These are phyloP conservation scores for Phytophthora citrophthora DNA, from an alignment of 352 stramenopile genomes.

Conservation along the genomic window DNA sequence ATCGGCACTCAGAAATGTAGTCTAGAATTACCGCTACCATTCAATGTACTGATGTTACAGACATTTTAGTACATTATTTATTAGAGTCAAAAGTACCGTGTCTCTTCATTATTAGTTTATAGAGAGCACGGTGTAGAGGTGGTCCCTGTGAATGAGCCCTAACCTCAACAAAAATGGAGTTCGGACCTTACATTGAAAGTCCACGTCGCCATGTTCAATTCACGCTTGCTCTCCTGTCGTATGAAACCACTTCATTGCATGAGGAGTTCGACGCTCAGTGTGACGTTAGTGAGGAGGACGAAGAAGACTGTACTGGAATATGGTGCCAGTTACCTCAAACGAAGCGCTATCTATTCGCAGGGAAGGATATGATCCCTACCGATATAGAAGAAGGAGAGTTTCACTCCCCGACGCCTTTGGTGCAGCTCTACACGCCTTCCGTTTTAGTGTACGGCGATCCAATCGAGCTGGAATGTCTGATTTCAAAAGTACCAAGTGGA, in stretches of 20 bases:
- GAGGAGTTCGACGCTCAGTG: constrained; percentile 45
- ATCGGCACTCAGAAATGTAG: too few relatives aligned
- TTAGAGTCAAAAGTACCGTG: too few relatives aligned
- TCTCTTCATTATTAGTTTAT: too few relatives aligned
- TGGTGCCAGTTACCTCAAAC: constrained; percentile 50
- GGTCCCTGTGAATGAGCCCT: too few relatives aligned
- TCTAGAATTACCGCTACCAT: too few relatives aligned
- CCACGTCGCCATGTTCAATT: constrained; percentile 38
- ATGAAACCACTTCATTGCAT: constrained; percentile 32
- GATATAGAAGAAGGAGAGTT: constrained; percentile 37
- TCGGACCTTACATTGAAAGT: constrained; percentile 25
- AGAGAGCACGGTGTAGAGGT: too few relatives aligned
- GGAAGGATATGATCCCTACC: constrained; percentile 34
- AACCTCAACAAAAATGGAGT: too few relatives aligned
- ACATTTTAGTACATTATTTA: too few relatives aligned
- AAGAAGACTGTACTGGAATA: constrained; percentile 37
- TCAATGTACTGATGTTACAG: too few relatives aligned
- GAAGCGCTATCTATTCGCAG: constrained; percentile 49
- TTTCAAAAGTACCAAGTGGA: constrained; percentile 31
- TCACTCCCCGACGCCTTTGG: constrained; percentile 45
- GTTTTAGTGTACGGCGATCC: constrained; percentile 18
- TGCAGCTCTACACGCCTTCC: constrained; percentile 45
- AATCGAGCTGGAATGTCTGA: constrained; percentile 41
- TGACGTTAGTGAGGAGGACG: constrained; percentile 21
- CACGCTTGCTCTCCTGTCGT: constrained; percentile 51